Base-by-base conservation (phyloP, 306 rosid species). In the Myrica gale region DNA sequence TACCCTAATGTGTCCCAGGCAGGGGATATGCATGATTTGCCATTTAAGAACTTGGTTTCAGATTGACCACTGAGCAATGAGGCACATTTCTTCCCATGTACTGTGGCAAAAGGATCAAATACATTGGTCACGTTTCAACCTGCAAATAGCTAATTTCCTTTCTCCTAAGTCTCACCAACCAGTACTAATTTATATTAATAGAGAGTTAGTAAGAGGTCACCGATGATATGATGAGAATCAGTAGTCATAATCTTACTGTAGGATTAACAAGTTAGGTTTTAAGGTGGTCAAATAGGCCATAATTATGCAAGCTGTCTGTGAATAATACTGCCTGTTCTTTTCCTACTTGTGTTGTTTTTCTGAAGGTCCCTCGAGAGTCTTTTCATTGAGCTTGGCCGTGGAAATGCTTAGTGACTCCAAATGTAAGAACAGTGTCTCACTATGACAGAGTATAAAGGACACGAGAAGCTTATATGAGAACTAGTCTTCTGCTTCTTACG, bases 211-310 rank as follows among this genome's bases (percentile, higher is more conserved):
- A 44, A 32, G 50, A 76, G 76, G 68, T 19, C 8, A 47, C 12
- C 48, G 69, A 76, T 74, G 73, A 58, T 71, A 72, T 74, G 68
- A 78, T 75, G 71, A 78, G 73, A 75, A 83, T 79, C 68, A 20
- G 62, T n/a, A 11, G 71, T 69, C 75, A 76, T 62, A 50, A 82
- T 69, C 51, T 43, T 87, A 43, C 13, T 69, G 76, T 10, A 8
- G 62, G 52, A 63, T 72, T 32, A 79, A 76, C 60, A 46, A 39
- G 76, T 76, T 69, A 81, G 81, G 86, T 74, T 74, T 68, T 48
- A 56, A 71, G 87, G 87, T 72, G 85, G 91, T 87, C 87, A 87
- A 81, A 76, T 79, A 61, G 43, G 62, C 70, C 75, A 85, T 85
- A 74, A 85, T 85, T 79, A 68, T 81, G 83, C 86, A 76, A 87